Conservation (phyloP, 768 basidiomycete species). For the Amanita polypyramis region DNA sequence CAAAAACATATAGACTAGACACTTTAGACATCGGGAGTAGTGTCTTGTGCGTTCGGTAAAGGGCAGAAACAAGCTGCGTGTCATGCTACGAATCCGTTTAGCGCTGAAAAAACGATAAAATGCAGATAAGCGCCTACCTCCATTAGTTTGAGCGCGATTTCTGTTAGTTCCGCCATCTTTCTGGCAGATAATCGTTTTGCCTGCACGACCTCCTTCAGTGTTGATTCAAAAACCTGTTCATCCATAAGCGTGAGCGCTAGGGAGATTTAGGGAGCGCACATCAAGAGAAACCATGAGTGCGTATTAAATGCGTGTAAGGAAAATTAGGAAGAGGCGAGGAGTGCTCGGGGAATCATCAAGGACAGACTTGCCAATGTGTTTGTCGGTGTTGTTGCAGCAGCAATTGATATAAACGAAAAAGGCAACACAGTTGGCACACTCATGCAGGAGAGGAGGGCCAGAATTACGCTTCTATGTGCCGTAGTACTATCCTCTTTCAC, state of each 20-base stretch:
- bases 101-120: not conserved
- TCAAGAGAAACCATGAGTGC: conserved; percentile 30
- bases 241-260: conserved; percentile 6
- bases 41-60: conserved; percentile 84
- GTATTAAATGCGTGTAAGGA: not conserved
- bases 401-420: not conserved
- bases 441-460: conserved; percentile 61
- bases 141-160: conserved; percentile 68
- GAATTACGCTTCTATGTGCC: conserved; percentile 62
- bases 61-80: conserved; percentile 75
- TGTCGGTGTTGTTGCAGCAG: conserved; percentile 9
- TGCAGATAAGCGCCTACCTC: conserved; percentile 37
- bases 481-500: conserved; percentile 53
- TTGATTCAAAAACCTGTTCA: conserved; percentile 66
- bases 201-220: conserved; percentile 72
- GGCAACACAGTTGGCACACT: not conserved
- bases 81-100: conserved; percentile 46
- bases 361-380: conserved; percentile 3
- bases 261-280: conserved; percentile 18
- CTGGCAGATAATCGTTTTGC: conserved; percentile 81
- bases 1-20: conserved; percentile 86
- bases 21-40: conserved; percentile 62
- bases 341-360: conserved; percentile 3
- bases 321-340: not conserved
- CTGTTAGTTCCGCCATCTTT: conserved; percentile 71